phyloP scores from a whole-genome alignment of 768 basidiomycete genomes.

The Suillus subalutaceus region DNA sequence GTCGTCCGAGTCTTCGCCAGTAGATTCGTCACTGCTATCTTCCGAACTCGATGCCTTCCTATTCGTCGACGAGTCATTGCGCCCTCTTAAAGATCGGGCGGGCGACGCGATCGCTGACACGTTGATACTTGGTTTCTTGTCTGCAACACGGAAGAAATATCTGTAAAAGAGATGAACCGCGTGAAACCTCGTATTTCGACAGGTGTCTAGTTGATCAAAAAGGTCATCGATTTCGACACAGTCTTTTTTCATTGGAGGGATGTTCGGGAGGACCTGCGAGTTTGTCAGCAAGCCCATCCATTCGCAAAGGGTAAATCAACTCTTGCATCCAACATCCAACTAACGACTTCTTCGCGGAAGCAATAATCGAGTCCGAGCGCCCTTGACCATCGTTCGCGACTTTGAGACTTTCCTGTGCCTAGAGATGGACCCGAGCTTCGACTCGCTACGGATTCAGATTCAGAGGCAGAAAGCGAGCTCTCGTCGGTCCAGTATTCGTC shows the following conservation, averaged over 20 bases:
- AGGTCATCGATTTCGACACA: conserved; percentile 26
- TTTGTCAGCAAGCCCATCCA: not conserved
- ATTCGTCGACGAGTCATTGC: not conserved
- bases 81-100: not conserved
- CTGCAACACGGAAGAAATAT: conserved; percentile 49
- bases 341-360: conserved; percentile 38
- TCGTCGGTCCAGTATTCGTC: conserved; percentile 23
- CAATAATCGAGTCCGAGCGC: conserved; percentile 36
- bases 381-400: conserved; percentile 19
- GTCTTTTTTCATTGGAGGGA: not conserved
- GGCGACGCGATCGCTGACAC: not conserved
- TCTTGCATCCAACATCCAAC: conserved; percentile 51
- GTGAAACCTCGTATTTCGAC: conserved; percentile 65
- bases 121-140: not conserved
- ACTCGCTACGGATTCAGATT: conserved; percentile 26
- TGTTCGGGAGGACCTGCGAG: not conserved
- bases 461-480: conserved; percentile 13
- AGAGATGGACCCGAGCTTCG: not conserved
- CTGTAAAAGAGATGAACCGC: conserved; percentile 62
- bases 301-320: not conserved
- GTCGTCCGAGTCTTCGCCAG: conserved; percentile 10
- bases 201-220: conserved; percentile 54
- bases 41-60: not conserved
- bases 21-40: conserved; percentile 9
- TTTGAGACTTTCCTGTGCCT: not conserved